These are phyloP conservation scores for Suillus subluteus DNA, from an alignment of 768 basidiomycete species.

Conservation along the genomic window DNA sequence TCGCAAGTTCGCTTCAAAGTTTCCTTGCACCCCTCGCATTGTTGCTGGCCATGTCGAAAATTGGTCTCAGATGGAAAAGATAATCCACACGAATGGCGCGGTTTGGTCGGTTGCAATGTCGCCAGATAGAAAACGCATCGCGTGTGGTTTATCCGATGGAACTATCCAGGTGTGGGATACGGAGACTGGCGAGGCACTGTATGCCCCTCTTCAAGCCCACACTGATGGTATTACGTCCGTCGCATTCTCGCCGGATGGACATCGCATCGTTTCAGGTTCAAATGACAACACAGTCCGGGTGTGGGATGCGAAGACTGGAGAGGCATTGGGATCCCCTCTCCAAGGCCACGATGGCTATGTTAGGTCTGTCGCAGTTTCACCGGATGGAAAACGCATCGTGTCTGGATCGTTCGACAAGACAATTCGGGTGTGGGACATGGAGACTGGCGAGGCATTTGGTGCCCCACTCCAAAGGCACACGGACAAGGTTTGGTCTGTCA, in stretches of 20 bases:
- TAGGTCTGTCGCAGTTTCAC: constrained; percentile 1
- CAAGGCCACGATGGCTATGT: not conserved
- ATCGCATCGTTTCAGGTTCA: constrained; percentile 28
- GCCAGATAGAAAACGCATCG: constrained; percentile 5
- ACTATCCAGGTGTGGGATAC: constrained; percentile 12
- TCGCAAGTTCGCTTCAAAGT: constrained; percentile 19
- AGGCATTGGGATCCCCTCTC: constrained; percentile 21
- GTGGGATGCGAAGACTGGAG: constrained; percentile 16
- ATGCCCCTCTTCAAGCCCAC: not conserved
- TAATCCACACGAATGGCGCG: accelerated
- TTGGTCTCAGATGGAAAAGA: constrained; percentile 10
- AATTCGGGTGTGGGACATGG: constrained; percentile 17
- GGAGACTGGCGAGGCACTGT: constrained; percentile 1
- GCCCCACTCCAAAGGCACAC: not conserved
- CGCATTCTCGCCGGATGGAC: constrained; percentile 32
- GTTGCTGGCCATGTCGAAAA: constrained; percentile 1
- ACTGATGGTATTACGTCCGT: constrained; percentile 8
- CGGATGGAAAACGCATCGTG: not conserved
- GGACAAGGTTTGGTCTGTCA: not conserved
- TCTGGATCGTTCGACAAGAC: not conserved
- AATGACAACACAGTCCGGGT: not conserved
- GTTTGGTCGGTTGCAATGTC: not conserved
- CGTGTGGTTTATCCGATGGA: constrained; percentile 13
- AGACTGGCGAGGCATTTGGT: not conserved
- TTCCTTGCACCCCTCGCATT: not conserved